These are phyloP conservation scores for Taphrina pruni DNA, from an alignment of 1,139 yeast species.

Conservation along the genomic window DNA sequence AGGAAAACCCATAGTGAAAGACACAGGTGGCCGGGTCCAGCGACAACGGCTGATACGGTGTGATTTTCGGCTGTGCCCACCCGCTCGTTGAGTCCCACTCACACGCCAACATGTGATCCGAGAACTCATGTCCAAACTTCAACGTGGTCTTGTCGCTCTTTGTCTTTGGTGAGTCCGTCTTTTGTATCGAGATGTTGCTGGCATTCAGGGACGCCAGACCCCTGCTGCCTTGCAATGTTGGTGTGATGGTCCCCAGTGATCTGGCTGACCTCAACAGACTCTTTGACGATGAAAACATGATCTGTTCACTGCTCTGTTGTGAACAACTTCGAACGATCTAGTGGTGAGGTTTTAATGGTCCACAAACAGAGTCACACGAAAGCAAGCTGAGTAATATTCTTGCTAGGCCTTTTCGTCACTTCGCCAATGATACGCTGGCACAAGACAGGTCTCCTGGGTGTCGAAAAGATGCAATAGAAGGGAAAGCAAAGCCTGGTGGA, in stretches of 20 bases:
- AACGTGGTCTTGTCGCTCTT: constrained; percentile 75
- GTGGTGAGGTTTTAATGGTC: too few relatives aligned
- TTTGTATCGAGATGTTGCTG: constrained; percentile 65
- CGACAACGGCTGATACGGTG: constrained; percentile 75
- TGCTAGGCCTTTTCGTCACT: too few relatives aligned
- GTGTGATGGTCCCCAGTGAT: not conserved
- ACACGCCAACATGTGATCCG: constrained; percentile 88
- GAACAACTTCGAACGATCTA: not conserved
- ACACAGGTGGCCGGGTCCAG: constrained; percentile 89
- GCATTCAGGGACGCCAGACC: constrained; percentile 60
- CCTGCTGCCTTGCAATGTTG: not conserved
- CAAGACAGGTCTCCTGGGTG: too few relatives aligned
- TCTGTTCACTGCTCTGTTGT: not conserved
- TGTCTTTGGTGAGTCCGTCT: constrained; percentile 65
- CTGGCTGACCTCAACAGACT: not conserved
- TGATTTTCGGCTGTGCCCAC: constrained; percentile 85
- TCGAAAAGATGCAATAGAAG: too few relatives aligned
- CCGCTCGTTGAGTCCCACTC: constrained; percentile 82
- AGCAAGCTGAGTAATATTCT: too few relatives aligned
- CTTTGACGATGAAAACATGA: not conserved
- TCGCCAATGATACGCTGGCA: too few relatives aligned
- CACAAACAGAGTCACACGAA: too few relatives aligned
- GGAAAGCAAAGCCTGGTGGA: not conserved
- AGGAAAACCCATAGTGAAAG: constrained; percentile 91
- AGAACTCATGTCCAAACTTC: constrained; percentile 84